Percentiles rank a stretch among this genome's conserved stretches.
These are phyloP conservation scores for Saccharum hybrid DNA, from an alignment of 202 grass and related monocot genomes.

Conservation along the genomic window DNA sequence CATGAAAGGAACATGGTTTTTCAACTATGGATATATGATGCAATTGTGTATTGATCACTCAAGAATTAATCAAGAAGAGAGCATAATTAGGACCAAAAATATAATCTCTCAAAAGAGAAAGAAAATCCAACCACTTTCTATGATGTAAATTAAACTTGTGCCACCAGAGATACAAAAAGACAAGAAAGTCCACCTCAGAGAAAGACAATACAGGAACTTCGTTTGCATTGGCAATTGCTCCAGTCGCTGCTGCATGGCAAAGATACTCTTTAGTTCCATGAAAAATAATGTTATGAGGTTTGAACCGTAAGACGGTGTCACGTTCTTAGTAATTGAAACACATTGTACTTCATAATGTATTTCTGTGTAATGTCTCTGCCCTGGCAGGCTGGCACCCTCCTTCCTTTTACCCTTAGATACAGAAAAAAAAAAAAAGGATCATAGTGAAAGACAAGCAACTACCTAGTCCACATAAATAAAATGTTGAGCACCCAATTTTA, in stretches of 20 bases:
- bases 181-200: constrained; percentile 53
- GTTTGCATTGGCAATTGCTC: constrained; percentile 40
- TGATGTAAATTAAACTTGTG: constrained; percentile 11
- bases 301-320: background rate
- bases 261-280: constrained; percentile 33
- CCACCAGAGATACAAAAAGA: constrained; percentile 27
- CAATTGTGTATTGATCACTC: background rate
- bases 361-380: background rate
- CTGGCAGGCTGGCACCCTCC: background rate
- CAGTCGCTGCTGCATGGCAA: constrained; percentile 48
- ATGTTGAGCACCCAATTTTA: background rate
- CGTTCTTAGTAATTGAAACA: background rate
- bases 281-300: background rate
- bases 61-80: constrained; percentile 13
- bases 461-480: background rate
- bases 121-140: background rate
- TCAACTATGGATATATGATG: background rate
- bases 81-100: constrained; percentile 10
- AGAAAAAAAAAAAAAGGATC: background rate
- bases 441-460: background rate
- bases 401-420: background rate
- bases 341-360: constrained; percentile 16
- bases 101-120: background rate
- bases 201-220: constrained; percentile 69
- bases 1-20: background rate